Evolutionary conservation across 768 basidiomycete genomes (phyloP), one percentile per base, ranked within the genome.

Genomic region (Tulasnella sp.): DNA sequence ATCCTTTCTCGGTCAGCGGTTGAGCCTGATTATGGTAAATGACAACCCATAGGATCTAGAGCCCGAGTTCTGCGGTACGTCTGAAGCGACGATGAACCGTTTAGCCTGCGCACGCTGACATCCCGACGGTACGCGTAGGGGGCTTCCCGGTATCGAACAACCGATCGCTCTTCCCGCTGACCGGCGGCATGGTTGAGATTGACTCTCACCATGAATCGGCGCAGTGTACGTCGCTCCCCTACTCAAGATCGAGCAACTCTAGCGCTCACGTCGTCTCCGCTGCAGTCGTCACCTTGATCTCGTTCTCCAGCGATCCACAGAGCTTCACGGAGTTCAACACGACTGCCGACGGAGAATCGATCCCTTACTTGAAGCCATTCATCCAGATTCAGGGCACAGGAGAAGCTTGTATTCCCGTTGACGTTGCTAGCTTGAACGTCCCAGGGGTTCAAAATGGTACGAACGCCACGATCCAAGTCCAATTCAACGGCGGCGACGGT

Each of bases 401-500:
- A 20, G 80, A 83, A 1, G 90, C 88, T 83, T 96, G 96, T 85
- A 87, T 94, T 80, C 90, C 91, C 1, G 88, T 96, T 80, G 87
- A 94, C 84, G 86, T 96, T 76, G 84, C 87, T 1, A 83, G 86
- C 0, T 86, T 90, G 58, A 87, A 87, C 46, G 86, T 94, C 41
- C 84, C 86, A 46, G 89, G 88, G 20, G 84, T 93, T 75, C 85
- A 86, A 78, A 88, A 92, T 80, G 93, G 94, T 12, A 88, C 90
- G 28, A 92, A 94, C 82, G 92, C 94, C 54, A 95, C 95, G 0
- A 86, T 96, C 74, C 91, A 93, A 85, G 83, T 94, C 34, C 82
- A 90, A 41, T 95, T 86, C 84, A 86, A 90, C 82, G 93, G 93
- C 58, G 94, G 93, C 48, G 94, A 96, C 83, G 92, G 91, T 31